Conservation (phyloP, 2,329 filamentous ascomycete species). For the Alternaria ventricosa region DNA sequence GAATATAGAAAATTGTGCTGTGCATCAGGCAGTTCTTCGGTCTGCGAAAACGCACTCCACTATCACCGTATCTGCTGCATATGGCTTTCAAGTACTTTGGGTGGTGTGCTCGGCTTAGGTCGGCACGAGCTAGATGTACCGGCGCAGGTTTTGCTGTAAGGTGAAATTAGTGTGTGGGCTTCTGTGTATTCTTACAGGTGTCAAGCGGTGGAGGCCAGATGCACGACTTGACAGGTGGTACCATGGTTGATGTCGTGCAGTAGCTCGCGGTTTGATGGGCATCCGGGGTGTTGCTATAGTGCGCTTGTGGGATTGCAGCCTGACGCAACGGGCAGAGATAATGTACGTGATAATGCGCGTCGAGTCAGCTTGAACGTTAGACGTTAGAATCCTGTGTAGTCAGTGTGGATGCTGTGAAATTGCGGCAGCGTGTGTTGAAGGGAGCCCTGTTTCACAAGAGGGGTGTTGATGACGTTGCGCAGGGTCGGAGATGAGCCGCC, state of each 20-base stretch:
- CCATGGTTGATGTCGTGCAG: slow-evolving; percentile 20
- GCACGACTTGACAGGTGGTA: neutral
- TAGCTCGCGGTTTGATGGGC: slow-evolving; percentile 6
- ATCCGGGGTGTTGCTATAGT: neutral
- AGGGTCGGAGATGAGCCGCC: slow-evolving; percentile 7
- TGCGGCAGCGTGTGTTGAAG: slow-evolving; percentile 3
- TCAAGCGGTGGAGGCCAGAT: neutral
- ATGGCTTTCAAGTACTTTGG: neutral
- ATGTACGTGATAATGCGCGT: neutral
- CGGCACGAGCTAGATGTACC: slow-evolving; percentile 1
- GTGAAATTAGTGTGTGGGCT: neutral
- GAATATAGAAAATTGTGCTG: neutral
- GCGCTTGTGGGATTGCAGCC: slow-evolving; percentile 2
- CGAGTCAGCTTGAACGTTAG: slow-evolving; percentile 6
- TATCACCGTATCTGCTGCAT: neutral
- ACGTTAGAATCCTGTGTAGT: neutral
- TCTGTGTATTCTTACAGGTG: neutral
- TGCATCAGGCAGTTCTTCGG: slow-evolving; percentile 6
- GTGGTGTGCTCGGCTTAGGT: neutral
- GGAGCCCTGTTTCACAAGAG: slow-evolving; percentile 3
- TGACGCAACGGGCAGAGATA: slow-evolving; percentile 2
- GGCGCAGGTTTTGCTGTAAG: neutral
- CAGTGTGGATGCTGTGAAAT: neutral
- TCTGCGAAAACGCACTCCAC: neutral
- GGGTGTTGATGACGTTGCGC: slow-evolving; percentile 1